Evolutionary conservation across 2,329 filamentous ascomycete species (phyloP), one percentile per base, ranked within the genome.

Genomic region (Bimuria novae-zelandiae): DNA sequence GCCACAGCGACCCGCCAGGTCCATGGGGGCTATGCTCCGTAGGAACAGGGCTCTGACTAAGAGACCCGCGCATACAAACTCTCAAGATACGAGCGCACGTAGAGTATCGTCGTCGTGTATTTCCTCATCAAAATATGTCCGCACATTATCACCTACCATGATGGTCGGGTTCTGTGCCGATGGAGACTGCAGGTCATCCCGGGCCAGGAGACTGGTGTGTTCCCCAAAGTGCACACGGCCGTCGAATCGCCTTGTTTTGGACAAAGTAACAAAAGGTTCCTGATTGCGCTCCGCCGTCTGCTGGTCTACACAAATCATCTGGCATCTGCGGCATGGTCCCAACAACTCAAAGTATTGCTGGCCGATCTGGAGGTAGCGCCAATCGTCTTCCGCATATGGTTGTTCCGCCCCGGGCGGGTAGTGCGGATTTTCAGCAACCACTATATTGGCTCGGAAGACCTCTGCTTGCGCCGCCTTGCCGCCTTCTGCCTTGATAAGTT

Each of bases 281-380:
- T 91, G 85, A 58, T 86, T 85, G 70, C 86, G 89, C 57, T 85
- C 81, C 0, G 86, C 92, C 11, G 88, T 96, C 41, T 85, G 79
- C 71, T 97, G 94, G 67, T 99, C 87, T 40, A 97, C 85, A 69
- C 93, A 97, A 8, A 99, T 88, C 92, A 99, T 97, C 71, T 96
- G 92, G 64, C 94, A 99, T 54, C 94, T 80, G 55, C 91, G 84
- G 67, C 94, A 99, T 3, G 89, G 84, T 0, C 92, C 93, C 4
- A 97, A 76, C 65, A 95, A 84, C 56, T 88, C 80, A 63, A 90
- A 89, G 8, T 75, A 72, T 53, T 87, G 80, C 66, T 72, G 62
- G 1, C 88, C 89, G 52, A 97, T 88, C 7, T 76, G 79, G 35
- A 96, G 65, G 14, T 75, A 79, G 11, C 77, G 78, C 93, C 93